Conservation (phyloP, 176 grass and related monocot species). For the Panicum miliaceum region DNA sequence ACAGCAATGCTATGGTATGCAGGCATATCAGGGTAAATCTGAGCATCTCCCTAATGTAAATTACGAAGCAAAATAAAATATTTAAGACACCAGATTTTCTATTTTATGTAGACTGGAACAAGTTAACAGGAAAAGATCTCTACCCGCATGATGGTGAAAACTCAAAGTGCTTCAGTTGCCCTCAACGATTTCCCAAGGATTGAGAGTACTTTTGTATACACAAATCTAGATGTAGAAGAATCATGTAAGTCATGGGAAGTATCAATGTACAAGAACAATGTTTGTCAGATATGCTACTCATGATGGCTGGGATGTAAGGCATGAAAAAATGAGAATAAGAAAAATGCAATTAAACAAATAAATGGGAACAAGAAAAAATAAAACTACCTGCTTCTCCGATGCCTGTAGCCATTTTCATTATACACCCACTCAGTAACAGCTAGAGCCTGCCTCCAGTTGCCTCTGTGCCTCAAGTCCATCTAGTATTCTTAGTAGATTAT, state of each 20-base stretch:
- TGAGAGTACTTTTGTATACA: conserved; percentile 87
- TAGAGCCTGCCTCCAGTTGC: conserved; percentile 83
- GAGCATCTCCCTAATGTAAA: conserved; percentile 68
- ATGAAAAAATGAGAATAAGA: neutral
- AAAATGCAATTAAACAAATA: conserved; percentile 35
- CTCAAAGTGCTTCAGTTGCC: conserved; percentile 73
- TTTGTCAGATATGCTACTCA: neutral
- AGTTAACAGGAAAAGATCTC: conserved; percentile 18
- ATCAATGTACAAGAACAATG: neutral
- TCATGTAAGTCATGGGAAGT: conserved; percentile 14
- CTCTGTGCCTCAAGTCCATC: conserved; percentile 61
- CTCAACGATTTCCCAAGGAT: conserved; percentile 83
- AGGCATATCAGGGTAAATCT: conserved; percentile 95
- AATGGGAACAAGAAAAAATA: neutral
- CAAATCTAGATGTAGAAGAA: conserved; percentile 71
- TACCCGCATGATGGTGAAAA: conserved; percentile 85
- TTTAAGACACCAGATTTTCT: conserved; percentile 13
- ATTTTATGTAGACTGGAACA: conserved; percentile 19
- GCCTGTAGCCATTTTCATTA: conserved; percentile 69
- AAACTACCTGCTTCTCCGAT: conserved; percentile 84
- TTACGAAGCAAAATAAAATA: conserved; percentile 30
- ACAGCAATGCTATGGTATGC: conserved; percentile 91
- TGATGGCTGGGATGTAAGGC: neutral
- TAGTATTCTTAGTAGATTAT: conserved; percentile 75
- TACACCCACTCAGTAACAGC: conserved; percentile 90